These are phyloP conservation scores for Quercus rubra DNA, from an alignment of 306 rosid species.

Conservation along the genomic window DNA sequence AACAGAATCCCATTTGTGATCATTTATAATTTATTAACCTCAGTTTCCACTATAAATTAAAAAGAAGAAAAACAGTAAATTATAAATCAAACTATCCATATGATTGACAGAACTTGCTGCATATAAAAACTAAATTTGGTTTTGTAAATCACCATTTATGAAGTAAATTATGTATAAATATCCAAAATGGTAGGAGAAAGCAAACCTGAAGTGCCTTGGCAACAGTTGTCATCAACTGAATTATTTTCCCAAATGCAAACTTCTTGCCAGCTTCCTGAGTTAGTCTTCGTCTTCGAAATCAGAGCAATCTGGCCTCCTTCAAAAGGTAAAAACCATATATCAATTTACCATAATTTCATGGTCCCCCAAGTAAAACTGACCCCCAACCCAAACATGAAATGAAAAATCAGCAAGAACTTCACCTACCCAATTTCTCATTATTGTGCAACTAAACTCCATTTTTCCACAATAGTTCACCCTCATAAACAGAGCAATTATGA, in stretches of 20 bases:
- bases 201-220: too few species aligned
- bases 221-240: slow-evolving; percentile 75
- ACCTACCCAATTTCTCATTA: background rate
- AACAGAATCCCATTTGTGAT: too few species aligned
- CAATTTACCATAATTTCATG: background rate
- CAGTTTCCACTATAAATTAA: too few species aligned
- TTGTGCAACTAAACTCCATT: background rate
- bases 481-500: background rate
- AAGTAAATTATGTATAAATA: too few species aligned
- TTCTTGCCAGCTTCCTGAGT: slow-evolving; percentile 93
- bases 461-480: background rate
- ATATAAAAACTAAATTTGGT: too few species aligned
- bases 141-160: too few species aligned
- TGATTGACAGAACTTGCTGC: too few species aligned
- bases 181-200: too few species aligned
- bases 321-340: slow-evolving; percentile 10
- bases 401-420: background rate
- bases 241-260: slow-evolving; percentile 87
- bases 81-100: too few species aligned
- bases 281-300: slow-evolving; percentile 55
- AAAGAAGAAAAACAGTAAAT: too few species aligned
- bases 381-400: background rate
- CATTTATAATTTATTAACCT: too few species aligned
- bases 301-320: slow-evolving; percentile 78
- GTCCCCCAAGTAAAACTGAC: background rate